phyloP scores from a whole-genome alignment of 352 stramenopile species.

The Pythium dissotocum region DNA sequence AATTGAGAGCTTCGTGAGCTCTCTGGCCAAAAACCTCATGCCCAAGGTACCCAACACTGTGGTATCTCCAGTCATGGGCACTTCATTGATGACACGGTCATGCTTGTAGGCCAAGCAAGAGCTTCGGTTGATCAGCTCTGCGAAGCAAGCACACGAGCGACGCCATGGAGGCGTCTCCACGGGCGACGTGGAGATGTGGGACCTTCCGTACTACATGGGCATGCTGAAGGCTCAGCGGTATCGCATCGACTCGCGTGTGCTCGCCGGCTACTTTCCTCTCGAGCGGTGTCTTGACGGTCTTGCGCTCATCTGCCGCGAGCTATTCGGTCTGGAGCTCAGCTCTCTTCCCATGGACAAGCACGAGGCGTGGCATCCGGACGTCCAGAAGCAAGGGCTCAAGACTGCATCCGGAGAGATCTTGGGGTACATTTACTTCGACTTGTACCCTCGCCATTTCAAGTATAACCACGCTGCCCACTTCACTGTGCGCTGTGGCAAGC shows the following conservation, averaged over 20 bases:
- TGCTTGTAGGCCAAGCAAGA: slow-evolving; percentile 50
- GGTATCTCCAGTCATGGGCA: not conserved
- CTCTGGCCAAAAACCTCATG: slow-evolving; percentile 68
- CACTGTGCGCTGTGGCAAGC: slow-evolving; percentile 94
- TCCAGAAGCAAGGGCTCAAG: slow-evolving; percentile 89
- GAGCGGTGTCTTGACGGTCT: slow-evolving; percentile 91
- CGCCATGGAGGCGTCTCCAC: slow-evolving; percentile 7
- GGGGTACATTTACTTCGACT: slow-evolving; percentile 95
- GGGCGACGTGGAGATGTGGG: slow-evolving; percentile 89
- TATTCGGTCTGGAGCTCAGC: slow-evolving; percentile 92
- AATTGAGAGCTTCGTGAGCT: slow-evolving; percentile 65
- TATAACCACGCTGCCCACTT: slow-evolving; percentile 93
- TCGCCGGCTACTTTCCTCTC: slow-evolving; percentile 90
- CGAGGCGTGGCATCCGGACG: slow-evolving; percentile 90
- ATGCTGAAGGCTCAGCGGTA: slow-evolving; percentile 78
- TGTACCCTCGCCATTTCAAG: slow-evolving; percentile 90
- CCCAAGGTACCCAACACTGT: slow-evolving; percentile 44
- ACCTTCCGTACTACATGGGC: slow-evolving; percentile 94
- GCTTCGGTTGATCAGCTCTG: slow-evolving; percentile 51
- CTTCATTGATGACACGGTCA: not conserved
- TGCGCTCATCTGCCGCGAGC: slow-evolving; percentile 77
- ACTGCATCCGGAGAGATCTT: slow-evolving; percentile 58
- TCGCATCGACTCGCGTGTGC: slow-evolving; percentile 77
- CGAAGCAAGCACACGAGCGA: slow-evolving; percentile 68
- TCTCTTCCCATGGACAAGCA: slow-evolving; percentile 69